Conservation (phyloP, 768 basidiomycete genomes). For the Hortiboletus campestris region DNA sequence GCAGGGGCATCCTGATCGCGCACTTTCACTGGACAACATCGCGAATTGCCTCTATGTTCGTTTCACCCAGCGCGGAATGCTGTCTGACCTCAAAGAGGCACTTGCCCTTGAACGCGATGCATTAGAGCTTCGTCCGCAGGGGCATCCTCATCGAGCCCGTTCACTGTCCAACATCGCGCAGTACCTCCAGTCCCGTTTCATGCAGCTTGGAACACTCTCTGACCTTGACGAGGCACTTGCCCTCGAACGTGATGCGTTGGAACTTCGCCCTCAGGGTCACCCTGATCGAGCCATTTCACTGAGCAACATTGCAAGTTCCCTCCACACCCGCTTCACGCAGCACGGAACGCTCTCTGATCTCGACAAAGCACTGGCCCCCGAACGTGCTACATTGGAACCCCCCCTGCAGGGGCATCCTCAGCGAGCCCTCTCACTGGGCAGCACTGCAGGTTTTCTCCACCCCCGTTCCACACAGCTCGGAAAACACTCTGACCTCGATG, state of each 20-base stretch:
- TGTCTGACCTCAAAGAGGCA: neutral
- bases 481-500: neutral
- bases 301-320: neutral
- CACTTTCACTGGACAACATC: neutral
- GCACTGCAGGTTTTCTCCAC: neutral
- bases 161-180: neutral
- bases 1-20: neutral
- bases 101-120: neutral
- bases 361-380: neutral
- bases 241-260: neutral
- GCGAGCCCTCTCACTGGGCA: neutral
- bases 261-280: neutral
- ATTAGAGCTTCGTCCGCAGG: neutral
- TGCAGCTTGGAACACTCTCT: neutral
- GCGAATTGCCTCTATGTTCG: neutral
- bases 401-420: neutral
- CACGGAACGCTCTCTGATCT: neutral
- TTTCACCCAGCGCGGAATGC: neutral
- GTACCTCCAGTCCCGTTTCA: neutral
- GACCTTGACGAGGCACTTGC: too few relatives aligned
- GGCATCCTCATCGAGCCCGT: neutral
- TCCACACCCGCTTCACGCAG: neutral
- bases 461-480: neutral
- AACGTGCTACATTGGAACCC: neutral
- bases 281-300: neutral